Base-by-base conservation (phyloP, 2,329 filamentous ascomycete genomes). In the Aspergillus sp. region DNA sequence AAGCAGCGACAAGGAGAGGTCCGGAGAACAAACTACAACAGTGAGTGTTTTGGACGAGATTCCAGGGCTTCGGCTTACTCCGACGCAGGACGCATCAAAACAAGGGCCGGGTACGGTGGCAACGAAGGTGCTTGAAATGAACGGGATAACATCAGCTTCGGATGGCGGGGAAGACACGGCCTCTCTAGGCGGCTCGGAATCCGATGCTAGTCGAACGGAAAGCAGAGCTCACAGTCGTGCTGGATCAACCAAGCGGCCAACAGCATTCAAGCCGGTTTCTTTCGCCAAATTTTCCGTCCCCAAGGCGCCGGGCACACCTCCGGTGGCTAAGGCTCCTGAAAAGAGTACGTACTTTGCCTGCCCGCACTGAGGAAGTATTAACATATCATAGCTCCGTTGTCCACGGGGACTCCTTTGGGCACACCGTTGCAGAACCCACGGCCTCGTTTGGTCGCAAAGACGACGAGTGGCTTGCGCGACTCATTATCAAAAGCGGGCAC, bases 271-370 rank as follows among this genome's bases (percentile, higher is more conserved):
- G 71, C 84, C 85, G 27, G 83, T 88, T 37, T 87, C 84, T 14
- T 86, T 87, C 57, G 85, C 86, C 39, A 88, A 87, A 72, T 87
- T 83, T 69, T 85, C 87, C 59, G 77, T 88, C 56, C 83, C 84
- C 48, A 88, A 88, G 70, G 81, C 85, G 23, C 80, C 83, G 8
- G 76, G 77, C n/a, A 75, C 82, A n/a, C 74, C 78, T 35, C 77
- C 82, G 9, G 66, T 76, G 37, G 71, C 79, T 40, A 84, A 84
- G 68, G 64, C 65, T 25, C 78, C 81, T 41, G 84, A 87, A 46
- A 87, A 86, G 77, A 74, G 82, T 80, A 77, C 65, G 67, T 52
- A n/a, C 21, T 12, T 15, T 37, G 19, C 21, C 21, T n/a, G 4
- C 14, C 43, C 23, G 46, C 41, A 55, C 50, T 25, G 17, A 43